Base-by-base conservation (phyloP, 768 basidiomycete genomes). In the Termitomyces sp. region DNA sequence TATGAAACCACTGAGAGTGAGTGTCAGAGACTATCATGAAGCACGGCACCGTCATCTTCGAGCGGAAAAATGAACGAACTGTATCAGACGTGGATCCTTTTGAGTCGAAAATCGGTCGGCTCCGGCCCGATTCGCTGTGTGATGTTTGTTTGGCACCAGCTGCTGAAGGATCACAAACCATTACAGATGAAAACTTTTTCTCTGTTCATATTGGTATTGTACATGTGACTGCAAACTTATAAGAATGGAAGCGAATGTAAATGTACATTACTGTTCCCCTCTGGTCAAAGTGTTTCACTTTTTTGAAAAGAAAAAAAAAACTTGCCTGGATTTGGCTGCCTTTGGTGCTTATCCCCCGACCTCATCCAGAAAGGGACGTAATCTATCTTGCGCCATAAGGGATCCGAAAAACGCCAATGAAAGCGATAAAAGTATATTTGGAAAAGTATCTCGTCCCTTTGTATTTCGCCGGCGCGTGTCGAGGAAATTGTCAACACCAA, bases 181-280 rank as follows among this genome's bases (percentile, higher is more conserved):
- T 47, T 7, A 30, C 30, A 50, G 12, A 49, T 32, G 16, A 32
- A 49, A 6, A 0, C 8, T 4, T n/a, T 47, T 7, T 2, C 40
- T 26, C 4, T 48, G 23, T 23, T 23, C 23, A 23, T 23, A 5
- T 18, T 47, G 23, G 46, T 1, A 23, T 26, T 23, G 44, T 26
- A 13, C 10, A 23, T 46, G 23, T 49, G 48, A 18, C 48, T n/a
- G 3, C 0, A 10, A n/a, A 32, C 32, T 30, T 4, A 20, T 5
- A 20, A 14, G n/a, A 10, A 62, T 65, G 59, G 68, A 41, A 55
- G 46, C 20, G 18, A 28, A 28, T 13, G 28, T 1, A 3, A n/a
- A n/a, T 43, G 41, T 30, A 18, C 14, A 32, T 20, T 20, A 4
- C 30, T 13, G 3, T 26, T 28, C n/a, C 26, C 4, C 5, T 32